Base-by-base conservation (phyloP, 257 asterid species). In the Petrea volubilis region DNA sequence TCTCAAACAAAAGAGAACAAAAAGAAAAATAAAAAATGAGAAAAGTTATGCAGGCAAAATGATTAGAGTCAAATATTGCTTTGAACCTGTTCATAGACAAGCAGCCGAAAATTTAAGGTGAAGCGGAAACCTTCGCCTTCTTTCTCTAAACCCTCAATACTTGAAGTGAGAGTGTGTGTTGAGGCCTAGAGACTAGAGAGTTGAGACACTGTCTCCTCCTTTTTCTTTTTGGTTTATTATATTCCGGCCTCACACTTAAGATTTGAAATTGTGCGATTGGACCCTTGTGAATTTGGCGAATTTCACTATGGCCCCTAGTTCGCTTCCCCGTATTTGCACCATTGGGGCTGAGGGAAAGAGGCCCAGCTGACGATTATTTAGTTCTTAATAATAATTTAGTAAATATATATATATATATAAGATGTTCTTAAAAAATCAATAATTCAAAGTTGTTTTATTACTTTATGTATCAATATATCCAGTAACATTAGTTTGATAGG, bases 61-160 rank as follows among this genome's bases (percentile, higher is more conserved):
- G 11, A 47, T 47, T 2, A 47, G 5, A n/a, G 20, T 4, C 55
- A 14, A 44, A 44, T 5, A 38, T 2, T 17, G 55, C 55, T 6
- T 47, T 17, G 1, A 47, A 47, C 71, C 51, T 67, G 38, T 33
- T 50, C 23, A 27, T 1, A 10, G 60, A 46, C 25, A 49, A 49
- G 29, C 60, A 20, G 51, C 50, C 50, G 23, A 43, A 50, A 67
- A 67, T 13, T 65, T 65, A 33, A 10, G 18, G 51, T 20, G 50
- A 50, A 40, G 20, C 33, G 47, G 34, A 31, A 50, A 31, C 2
- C 18, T 31, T 17, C 49, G 23, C 49, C 21, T 21, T 21, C 49
- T 50, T n/a, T n/a, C 49, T 34, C 49, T 46, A 25, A 49, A 63
- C 55, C 68, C 68, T 62, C 55, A 47, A n/a, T 4, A 47, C 2